phyloP scores from a whole-genome alignment of 495 filamentous ascomycete genomes.

The Cercophora scortea region DNA sequence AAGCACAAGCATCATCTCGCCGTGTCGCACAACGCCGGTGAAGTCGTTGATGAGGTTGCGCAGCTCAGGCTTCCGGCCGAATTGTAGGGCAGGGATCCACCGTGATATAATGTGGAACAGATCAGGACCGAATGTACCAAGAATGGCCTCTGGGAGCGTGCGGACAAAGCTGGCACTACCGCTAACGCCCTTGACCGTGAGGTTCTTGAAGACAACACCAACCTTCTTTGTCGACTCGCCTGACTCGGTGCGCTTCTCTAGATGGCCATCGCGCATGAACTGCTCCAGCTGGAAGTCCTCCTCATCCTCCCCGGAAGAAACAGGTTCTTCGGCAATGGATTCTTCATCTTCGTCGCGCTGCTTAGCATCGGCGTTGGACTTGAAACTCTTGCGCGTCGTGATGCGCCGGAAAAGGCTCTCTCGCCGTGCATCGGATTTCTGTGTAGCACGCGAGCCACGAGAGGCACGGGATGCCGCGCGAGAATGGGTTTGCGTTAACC shows the following conservation, averaged over 20 bases:
- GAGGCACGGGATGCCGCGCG: conserved; percentile 3
- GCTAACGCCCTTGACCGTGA: conserved; percentile 67
- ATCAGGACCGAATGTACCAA: conserved; percentile 82
- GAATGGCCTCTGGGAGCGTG: conserved; percentile 67
- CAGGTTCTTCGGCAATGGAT: background rate
- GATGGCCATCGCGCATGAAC: conserved; percentile 72
- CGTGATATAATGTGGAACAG: conserved; percentile 59
- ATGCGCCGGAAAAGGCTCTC: conserved; percentile 15
- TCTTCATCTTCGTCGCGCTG: conserved; percentile 26
- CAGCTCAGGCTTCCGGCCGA: conserved; percentile 34
- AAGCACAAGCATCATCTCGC: conserved; percentile 76
- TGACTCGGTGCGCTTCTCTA: conserved; percentile 65
- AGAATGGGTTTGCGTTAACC: conserved; percentile 3
- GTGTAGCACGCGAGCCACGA: background rate
- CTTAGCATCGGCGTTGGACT: background rate
- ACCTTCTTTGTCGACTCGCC: conserved; percentile 70
- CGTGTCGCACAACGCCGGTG: conserved; percentile 67
- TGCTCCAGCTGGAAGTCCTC: conserved; percentile 61
- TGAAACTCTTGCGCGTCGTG: conserved; percentile 9
- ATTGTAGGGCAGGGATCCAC: conserved; percentile 56
- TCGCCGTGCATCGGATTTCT: conserved; percentile 2
- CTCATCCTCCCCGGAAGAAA: conserved; percentile 19
- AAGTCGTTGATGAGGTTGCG: conserved; percentile 66
- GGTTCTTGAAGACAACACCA: conserved; percentile 73
- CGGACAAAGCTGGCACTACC: conserved; percentile 61